Evolutionary conservation across 345 rosid genomes (phyloP).

Genomic region (Diplotaxis tenuifolia): DNA sequence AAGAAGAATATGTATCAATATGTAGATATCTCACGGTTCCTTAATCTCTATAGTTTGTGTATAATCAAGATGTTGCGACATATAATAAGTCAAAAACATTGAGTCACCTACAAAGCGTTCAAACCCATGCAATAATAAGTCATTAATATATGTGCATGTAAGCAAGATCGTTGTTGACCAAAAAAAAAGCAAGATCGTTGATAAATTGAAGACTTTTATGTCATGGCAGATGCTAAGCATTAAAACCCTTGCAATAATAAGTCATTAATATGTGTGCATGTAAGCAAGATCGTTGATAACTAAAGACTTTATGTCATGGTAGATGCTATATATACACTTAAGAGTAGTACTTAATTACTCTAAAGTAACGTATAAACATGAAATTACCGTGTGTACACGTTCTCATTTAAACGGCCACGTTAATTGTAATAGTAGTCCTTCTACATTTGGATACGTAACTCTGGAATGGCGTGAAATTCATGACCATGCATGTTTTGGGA

Average conservation of each 20-base stretch:
- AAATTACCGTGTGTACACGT: conserved; percentile 9
- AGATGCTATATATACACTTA: background rate
- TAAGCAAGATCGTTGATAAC: background rate
- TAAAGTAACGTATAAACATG: background rate
- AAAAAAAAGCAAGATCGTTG: too few species aligned
- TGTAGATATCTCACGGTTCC: conserved; percentile 16
- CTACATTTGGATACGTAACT: conserved; percentile 23
- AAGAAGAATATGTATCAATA: conserved; percentile 20
- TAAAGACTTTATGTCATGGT: background rate
- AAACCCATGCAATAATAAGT: conserved; percentile 10
- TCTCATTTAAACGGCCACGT: background rate
- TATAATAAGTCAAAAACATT: conserved; percentile 2
- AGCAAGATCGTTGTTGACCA: background rate
- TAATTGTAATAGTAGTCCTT: conserved; percentile 18
- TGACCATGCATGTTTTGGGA: conserved; percentile 12
- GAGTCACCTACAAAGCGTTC: background rate
- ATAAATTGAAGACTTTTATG: too few species aligned
- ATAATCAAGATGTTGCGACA: background rate
- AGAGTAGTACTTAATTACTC: background rate
- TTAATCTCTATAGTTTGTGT: background rate
- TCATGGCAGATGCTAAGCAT: too few species aligned
- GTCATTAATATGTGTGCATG: background rate
- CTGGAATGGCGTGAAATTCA: conserved; percentile 9
- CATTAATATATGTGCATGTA: background rate
- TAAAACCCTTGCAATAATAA: conserved; percentile 6